Conservation (phyloP, 257 asterid genomes). For the Scutellaria galericulata region DNA sequence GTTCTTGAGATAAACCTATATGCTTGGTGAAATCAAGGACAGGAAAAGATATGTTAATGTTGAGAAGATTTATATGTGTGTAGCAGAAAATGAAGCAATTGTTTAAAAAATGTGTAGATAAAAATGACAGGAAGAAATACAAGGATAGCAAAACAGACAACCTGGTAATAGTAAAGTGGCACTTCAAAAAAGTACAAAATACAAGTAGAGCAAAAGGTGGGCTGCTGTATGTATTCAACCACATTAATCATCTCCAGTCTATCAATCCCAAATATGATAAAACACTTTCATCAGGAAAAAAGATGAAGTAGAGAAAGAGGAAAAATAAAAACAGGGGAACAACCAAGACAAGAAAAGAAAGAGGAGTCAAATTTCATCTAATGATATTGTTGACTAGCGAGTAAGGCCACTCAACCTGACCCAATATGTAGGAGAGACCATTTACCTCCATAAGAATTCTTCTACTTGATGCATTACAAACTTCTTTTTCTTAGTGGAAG, state of each 20-base stretch:
- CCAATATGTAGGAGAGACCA: conserved; percentile 55
- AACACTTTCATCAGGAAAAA: conserved; percentile 13
- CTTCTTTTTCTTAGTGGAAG: conserved; percentile 66
- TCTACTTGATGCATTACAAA: conserved; percentile 52
- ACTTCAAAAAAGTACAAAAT: conserved; percentile 32
- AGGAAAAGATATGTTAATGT: too few species aligned
- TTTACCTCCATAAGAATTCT: conserved; percentile 51
- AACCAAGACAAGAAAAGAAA: conserved; percentile 79
- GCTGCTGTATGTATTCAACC: conserved; percentile 48
- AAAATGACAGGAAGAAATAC: neutral
- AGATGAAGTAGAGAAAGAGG: conserved; percentile 25
- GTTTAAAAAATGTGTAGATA: too few species aligned
- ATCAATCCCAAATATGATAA: conserved; percentile 38
- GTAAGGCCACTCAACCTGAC: conserved; percentile 64
- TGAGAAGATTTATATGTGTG: conserved; percentile 20
- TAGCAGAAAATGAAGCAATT: conserved; percentile 7
- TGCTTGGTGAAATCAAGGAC: too few species aligned
- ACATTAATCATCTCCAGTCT: conserved; percentile 43
- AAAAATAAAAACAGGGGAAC: conserved; percentile 43
- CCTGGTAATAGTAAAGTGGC: conserved; percentile 30
- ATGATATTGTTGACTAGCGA: conserved; percentile 68
- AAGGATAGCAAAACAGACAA: conserved; percentile 25
- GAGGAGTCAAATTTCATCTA: conserved; percentile 62
- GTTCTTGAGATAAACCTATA: too few species aligned
- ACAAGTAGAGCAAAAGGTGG: conserved; percentile 44